A percentile compares a stretch with the other conserved stretches of the same genome.
These are phyloP conservation scores for Knoxdaviesia capensis DNA, from an alignment of 2,329 filamentous ascomycete species.

Conservation along the genomic window DNA sequence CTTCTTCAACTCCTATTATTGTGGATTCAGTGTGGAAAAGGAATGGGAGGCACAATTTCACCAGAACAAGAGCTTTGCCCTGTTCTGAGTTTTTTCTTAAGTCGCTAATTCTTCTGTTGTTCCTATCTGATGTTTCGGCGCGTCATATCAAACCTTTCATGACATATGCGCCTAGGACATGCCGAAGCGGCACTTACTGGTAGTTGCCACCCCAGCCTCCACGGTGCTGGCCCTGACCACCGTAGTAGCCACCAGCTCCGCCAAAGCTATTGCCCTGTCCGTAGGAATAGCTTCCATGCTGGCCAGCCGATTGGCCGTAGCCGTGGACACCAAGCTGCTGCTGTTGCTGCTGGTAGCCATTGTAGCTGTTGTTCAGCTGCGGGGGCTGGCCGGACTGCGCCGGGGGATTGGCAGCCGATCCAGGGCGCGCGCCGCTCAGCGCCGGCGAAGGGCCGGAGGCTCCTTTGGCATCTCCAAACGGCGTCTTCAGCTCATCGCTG, in stretches of 20 bases:
- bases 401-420: slow-evolving; percentile 32
- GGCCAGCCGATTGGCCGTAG: slow-evolving; percentile 27
- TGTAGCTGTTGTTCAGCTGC: slow-evolving; percentile 24
- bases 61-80: no score
- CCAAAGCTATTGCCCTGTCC: slow-evolving; percentile 24
- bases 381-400: slow-evolving; percentile 30
- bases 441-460: slow-evolving; percentile 34
- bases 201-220: slow-evolving; percentile 42
- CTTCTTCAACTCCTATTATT: no score
- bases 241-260: slow-evolving; percentile 24
- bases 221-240: slow-evolving; percentile 17
- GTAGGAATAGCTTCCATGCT: slow-evolving; percentile 34
- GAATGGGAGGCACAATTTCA: no score
- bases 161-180: no score
- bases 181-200: slow-evolving; percentile 14
- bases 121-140: no score
- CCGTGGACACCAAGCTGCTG: slow-evolving; percentile 32
- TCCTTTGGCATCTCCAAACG: slow-evolving; percentile 33
- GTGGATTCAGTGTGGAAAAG: no score
- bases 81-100: no score
- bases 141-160: no score
- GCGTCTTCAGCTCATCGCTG: slow-evolving; percentile 34
- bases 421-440: slow-evolving; percentile 32
- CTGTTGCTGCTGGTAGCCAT: slow-evolving; percentile 33
- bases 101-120: no score